These are phyloP conservation scores for Linnemannia elongata DNA, from an alignment of 192 early-diverging fungal species.

Conservation along the genomic window DNA sequence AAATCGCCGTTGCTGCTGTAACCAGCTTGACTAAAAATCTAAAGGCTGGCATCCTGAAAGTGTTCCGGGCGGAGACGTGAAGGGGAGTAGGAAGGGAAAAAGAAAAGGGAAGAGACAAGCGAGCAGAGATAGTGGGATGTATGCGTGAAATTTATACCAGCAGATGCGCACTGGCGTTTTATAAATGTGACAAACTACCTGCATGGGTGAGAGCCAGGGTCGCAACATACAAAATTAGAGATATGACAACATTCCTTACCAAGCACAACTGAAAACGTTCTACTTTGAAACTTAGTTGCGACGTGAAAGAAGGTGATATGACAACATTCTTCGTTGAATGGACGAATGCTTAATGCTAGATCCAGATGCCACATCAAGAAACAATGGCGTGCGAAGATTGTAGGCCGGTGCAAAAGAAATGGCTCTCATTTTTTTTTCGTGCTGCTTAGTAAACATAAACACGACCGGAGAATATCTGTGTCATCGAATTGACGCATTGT, in stretches of 20 bases:
- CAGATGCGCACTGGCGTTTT: constrained; percentile 8
- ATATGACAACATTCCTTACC: constrained; percentile 22
- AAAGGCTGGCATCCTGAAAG: constrained; percentile 25
- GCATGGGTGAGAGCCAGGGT: neutral
- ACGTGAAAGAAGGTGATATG: constrained; percentile 17
- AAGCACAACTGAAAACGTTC: neutral
- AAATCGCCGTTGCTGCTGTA: constrained; percentile 16
- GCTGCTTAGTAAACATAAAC: neutral
- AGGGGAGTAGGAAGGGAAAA: constrained; percentile 1
- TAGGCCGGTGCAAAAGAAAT: constrained; percentile 7
- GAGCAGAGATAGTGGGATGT: neutral
- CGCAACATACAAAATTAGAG: constrained; percentile 15
- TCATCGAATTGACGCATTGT: no score
- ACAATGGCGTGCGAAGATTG: constrained; percentile 19
- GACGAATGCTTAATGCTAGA: neutral
- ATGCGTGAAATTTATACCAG: constrained; percentile 25
- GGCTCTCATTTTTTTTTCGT: constrained; percentile 15
- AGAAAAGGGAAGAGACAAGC: neutral
- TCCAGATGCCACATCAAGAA: constrained; percentile 13
- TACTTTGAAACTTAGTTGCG: neutral
- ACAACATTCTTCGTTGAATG: constrained; percentile 16
- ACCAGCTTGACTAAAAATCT: constrained; percentile 18
- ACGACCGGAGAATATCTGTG: constrained; percentile 37
- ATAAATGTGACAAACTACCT: neutral
- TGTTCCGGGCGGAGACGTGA: neutral